Percentiles rank a stretch among this genome's conserved stretches.
These are phyloP conservation scores for Fonsecaea pedrosoi DNA, from an alignment of 2,329 filamentous ascomycete species.

Conservation along the genomic window DNA sequence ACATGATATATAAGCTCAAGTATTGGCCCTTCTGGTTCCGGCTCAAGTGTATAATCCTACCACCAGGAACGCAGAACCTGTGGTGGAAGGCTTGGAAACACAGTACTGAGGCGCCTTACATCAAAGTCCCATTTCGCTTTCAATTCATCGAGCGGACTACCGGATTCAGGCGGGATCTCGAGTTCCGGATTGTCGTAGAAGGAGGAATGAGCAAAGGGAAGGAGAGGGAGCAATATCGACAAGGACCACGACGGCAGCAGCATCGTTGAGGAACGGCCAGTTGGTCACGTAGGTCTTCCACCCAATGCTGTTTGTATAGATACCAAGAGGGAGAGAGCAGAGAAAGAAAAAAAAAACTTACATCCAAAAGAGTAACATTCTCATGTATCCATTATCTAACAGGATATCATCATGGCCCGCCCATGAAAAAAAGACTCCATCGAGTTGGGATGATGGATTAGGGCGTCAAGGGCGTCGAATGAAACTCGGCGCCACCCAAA, in stretches of 20 bases:
- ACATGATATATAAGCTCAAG: neutral
- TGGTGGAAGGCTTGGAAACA: neutral
- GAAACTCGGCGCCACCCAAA: neutral
- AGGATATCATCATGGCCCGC: slow-evolving; percentile 3
- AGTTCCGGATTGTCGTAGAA: slow-evolving; percentile 52
- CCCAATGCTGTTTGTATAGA: neutral
- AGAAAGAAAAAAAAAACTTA: neutral
- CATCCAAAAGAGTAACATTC: neutral
- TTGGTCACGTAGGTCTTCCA: neutral
- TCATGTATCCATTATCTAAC: slow-evolving; percentile 6
- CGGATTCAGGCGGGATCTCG: slow-evolving; percentile 43
- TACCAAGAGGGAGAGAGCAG: neutral
- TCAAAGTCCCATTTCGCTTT: slow-evolving; percentile 57
- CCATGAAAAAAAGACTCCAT: neutral
- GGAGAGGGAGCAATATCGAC: slow-evolving; percentile 21
- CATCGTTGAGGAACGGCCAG: neutral
- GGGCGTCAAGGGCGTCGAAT: slow-evolving; percentile 1
- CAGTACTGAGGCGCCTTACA: slow-evolving; percentile 42
- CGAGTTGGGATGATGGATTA: neutral
- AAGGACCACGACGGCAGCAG: slow-evolving; percentile 15
- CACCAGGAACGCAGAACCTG: neutral
- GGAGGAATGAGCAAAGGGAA: slow-evolving; percentile 35
- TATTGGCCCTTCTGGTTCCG: neutral
- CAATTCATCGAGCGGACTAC: slow-evolving; percentile 49
- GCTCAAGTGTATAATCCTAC: neutral